phyloP scores from a whole-genome alignment of 1,284 basidiomycete genomes.

The Melampsora americana region DNA sequence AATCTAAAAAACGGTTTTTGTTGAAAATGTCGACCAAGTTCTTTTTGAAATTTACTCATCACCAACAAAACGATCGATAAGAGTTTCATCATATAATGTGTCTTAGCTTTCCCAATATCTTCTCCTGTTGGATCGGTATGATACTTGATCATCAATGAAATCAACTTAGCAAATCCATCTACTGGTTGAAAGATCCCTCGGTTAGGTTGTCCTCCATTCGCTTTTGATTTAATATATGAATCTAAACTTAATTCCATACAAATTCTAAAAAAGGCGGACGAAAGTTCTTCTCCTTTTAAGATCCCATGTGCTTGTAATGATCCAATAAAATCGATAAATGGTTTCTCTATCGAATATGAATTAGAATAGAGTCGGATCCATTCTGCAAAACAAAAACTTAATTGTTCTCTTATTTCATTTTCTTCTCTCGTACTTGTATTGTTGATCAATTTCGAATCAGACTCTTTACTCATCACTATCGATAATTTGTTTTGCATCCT shows the following conservation, averaged over 20 bases:
- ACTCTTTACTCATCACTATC: background rate
- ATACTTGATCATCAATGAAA: constrained; percentile 99
- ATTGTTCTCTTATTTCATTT: constrained; percentile 58
- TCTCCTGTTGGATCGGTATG: constrained; percentile 83
- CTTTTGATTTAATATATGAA: constrained; percentile 81
- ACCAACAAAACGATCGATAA: constrained; percentile 95
- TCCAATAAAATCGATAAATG: constrained; percentile 95
- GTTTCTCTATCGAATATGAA: constrained; percentile 83
- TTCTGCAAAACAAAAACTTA: constrained; percentile 64
- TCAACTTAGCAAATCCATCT: constrained; percentile 90
- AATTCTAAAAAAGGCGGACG: constrained; percentile 96
- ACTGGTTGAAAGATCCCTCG: constrained; percentile 77
- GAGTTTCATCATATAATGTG: constrained; percentile 96
- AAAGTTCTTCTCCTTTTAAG: constrained; percentile 90
- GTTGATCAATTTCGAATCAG: constrained; percentile 13
- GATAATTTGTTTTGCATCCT: constrained; percentile 29
- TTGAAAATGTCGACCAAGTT: constrained; percentile 83
- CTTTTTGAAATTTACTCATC: constrained; percentile 89
- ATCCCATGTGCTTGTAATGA: constrained; percentile 94
- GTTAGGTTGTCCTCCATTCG: constrained; percentile 70
- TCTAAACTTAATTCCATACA: constrained; percentile 92
- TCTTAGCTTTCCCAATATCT: constrained; percentile 88
- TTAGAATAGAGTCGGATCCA: constrained; percentile 95
- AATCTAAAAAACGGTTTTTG: constrained; percentile 98
- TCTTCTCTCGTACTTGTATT: constrained; percentile 17